These are phyloP conservation scores for Phytopythium ostracodes DNA, from an alignment of 352 stramenopile genomes.

Conservation along the genomic window DNA sequence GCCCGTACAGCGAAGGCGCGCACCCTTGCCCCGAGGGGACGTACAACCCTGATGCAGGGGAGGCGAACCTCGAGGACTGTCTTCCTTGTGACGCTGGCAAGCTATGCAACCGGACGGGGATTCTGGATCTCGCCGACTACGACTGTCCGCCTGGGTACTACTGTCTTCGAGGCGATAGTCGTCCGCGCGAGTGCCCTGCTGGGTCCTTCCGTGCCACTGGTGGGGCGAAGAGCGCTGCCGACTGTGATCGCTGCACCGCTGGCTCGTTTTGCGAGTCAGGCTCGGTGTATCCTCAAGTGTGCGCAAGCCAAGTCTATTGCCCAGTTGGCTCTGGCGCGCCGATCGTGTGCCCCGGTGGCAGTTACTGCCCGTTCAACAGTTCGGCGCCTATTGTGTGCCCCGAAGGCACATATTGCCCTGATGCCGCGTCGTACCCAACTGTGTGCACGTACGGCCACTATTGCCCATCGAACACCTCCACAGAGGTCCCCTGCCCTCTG, in stretches of 20 bases:
- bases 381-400: slow-evolving; percentile 48
- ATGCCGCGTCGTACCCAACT: slow-evolving; percentile 21
- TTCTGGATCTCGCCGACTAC: slow-evolving; percentile 48
- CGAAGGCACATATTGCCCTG: slow-evolving; percentile 72
- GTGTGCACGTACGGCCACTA: slow-evolving; percentile 63
- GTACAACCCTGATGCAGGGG: slow-evolving; percentile 45
- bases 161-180: slow-evolving; percentile 42
- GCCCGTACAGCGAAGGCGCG: slow-evolving; percentile 35
- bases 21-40: slow-evolving; percentile 52
- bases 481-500: slow-evolving; percentile 68
- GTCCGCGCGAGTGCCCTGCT: slow-evolving; percentile 34
- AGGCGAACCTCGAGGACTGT: slow-evolving; percentile 44
- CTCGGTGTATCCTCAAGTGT: slow-evolving; percentile 42
- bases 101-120: slow-evolving; percentile 67
- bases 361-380: slow-evolving; percentile 79
- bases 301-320: slow-evolving; percentile 57
- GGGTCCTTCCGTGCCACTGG: slow-evolving; percentile 33
- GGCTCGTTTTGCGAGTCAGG: slow-evolving; percentile 61
- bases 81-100: slow-evolving; percentile 57
- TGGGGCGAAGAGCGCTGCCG: slow-evolving; percentile 30
- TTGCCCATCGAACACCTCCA: slow-evolving; percentile 49
- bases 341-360: slow-evolving; percentile 51
- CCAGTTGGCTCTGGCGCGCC: slow-evolving; percentile 41
- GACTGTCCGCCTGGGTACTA: slow-evolving; percentile 74
- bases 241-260: slow-evolving; percentile 46